These are phyloP conservation scores for Coemansia sp. DNA, from an alignment of 192 early-diverging fungal species.

Conservation along the genomic window DNA sequence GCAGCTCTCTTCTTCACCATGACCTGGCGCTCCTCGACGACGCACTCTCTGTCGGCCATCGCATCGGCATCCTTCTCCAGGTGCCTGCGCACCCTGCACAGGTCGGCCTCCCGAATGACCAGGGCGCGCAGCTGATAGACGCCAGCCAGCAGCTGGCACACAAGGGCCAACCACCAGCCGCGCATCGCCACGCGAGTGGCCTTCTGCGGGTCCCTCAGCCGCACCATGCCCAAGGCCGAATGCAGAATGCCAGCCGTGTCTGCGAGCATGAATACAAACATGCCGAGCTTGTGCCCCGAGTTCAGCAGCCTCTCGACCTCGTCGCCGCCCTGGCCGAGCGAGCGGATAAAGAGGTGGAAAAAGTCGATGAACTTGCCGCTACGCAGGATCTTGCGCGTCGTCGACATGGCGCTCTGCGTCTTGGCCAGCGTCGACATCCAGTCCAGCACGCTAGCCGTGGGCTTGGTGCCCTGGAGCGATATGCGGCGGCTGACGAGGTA, in stretches of 20 bases:
- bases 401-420: constrained; percentile 26
- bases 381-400: constrained; percentile 47
- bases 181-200: constrained; percentile 35
- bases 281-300: constrained; percentile 38
- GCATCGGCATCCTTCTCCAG: constrained; percentile 29
- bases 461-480: constrained; percentile 11
- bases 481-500: constrained; percentile 41
- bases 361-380: constrained; percentile 48
- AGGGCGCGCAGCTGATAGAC: constrained; percentile 39
- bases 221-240: constrained; percentile 23
- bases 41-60: constrained; percentile 34
- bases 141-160: constrained; percentile 24
- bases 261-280: constrained; percentile 47
- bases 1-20: constrained; percentile 13
- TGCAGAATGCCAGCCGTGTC: constrained; percentile 39
- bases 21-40: constrained; percentile 28
- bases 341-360: constrained; percentile 17
- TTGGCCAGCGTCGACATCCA: constrained; percentile 30
- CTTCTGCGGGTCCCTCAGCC: constrained; percentile 20
- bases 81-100: constrained; percentile 32
- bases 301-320: constrained; percentile 30
- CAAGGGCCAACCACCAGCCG: constrained; percentile 41
- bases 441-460: background rate
- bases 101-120: constrained; percentile 23
- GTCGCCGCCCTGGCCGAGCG: constrained; percentile 15